Percentiles rank a stretch among this genome's conserved stretches.
These are phyloP conservation scores for Saturnispora ahearnii DNA, from an alignment of 805 yeast species.

Conservation along the genomic window DNA sequence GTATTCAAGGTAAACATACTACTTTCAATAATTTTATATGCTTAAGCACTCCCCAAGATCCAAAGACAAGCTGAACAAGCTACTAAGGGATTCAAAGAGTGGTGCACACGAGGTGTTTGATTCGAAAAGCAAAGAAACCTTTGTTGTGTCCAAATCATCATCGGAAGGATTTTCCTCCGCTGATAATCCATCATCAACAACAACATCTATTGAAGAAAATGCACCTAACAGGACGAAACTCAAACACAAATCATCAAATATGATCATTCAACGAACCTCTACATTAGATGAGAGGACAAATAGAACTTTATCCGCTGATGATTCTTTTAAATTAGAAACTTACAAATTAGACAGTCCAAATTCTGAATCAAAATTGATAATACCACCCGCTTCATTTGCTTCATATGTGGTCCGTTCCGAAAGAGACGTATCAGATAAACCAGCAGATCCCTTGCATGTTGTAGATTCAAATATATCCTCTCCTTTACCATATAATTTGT, in stretches of 20 bases:
- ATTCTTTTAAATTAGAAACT: not conserved
- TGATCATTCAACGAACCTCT: not conserved
- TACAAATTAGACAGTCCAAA: not conserved
- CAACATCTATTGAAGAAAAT: conserved; percentile 1
- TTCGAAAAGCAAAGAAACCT: not conserved
- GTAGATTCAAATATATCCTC: not conserved
- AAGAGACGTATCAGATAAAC: not conserved
- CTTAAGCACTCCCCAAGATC: conserved; percentile 1
- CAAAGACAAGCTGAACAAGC: not conserved
- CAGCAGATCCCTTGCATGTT: not conserved
- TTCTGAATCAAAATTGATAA: not conserved
- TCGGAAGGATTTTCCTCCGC: conserved; percentile 11
- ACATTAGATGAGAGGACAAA: not conserved
- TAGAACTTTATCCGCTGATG: not conserved
- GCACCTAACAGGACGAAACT: not conserved
- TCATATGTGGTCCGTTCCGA: not conserved
- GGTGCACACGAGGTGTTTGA: not conserved
- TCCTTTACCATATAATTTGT: not conserved
- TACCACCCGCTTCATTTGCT: not conserved
- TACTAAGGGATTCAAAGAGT: not conserved
- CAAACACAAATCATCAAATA: not conserved
- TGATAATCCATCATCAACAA: conserved; percentile 8
- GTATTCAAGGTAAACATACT: not conserved
- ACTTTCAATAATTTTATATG: not conserved
- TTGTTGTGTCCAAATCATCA: conserved; percentile 10